These are phyloP conservation scores for Lodderomyces margitis DNA, from an alignment of 1,139 yeast species.

Conservation along the genomic window DNA sequence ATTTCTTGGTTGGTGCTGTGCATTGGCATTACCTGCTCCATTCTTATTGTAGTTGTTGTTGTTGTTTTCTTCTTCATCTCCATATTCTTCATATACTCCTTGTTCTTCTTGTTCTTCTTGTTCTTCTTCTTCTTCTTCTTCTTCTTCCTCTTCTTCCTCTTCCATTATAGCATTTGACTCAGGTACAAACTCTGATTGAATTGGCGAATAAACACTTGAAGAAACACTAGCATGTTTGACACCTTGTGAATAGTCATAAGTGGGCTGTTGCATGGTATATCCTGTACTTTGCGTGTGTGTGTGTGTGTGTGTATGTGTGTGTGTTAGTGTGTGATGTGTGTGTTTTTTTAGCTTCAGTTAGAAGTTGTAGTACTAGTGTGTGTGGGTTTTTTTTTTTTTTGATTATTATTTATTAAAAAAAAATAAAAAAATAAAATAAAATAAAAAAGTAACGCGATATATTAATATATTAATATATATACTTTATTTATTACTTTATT, in stretches of 20 bases:
- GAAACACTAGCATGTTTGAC: conserved; percentile 26
- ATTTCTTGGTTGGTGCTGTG: background rate
- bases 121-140: conserved; percentile 14
- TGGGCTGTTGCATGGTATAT: conserved; percentile 9
- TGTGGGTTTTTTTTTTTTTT: background rate
- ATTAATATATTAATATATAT: too few relatives aligned
- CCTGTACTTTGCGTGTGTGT: background rate
- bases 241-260: conserved; percentile 7
- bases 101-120: background rate
- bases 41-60: conserved; percentile 2
- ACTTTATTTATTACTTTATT: too few relatives aligned
- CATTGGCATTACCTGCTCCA: too few relatives aligned
- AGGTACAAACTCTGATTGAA: conserved; percentile 18
- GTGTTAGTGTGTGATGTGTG: background rate
- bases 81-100: conserved; percentile 11
- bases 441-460: too few relatives aligned
- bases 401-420: too few relatives aligned
- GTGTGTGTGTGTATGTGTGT: background rate
- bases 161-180: conserved; percentile 1
- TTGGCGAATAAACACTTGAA: conserved; percentile 34
- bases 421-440: too few relatives aligned
- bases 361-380: too few relatives aligned
- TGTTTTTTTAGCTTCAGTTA: too few relatives aligned
- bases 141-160: conserved; percentile 15
- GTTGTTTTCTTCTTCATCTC: background rate